A percentile compares a stretch with the other conserved stretches of the same genome.
These are phyloP conservation scores for Verticillium klebahnii DNA, from an alignment of 2,329 filamentous ascomycete species.

Conservation along the genomic window DNA sequence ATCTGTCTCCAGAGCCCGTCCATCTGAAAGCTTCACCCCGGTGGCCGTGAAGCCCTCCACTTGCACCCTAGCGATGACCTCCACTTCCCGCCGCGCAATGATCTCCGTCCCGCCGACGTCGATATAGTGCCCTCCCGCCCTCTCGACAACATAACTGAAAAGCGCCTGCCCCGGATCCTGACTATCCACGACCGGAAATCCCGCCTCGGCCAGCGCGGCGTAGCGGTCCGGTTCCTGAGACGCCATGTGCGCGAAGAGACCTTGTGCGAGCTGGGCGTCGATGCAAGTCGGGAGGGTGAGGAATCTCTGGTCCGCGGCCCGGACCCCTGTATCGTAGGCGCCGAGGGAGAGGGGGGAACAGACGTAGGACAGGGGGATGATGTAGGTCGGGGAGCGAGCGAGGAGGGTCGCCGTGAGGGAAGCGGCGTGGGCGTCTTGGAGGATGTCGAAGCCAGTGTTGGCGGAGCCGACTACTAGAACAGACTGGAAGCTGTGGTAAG, in stretches of 20 bases:
- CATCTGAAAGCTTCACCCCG: constrained; percentile 23
- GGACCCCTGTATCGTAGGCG: constrained; percentile 19
- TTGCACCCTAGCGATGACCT: constrained; percentile 19
- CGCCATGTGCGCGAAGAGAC: constrained; percentile 18
- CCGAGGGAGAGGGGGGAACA: constrained; percentile 19
- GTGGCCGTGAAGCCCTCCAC: constrained; percentile 19
- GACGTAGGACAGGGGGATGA: constrained; percentile 26
- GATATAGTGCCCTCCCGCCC: constrained; percentile 26
- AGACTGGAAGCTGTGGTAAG: constrained; percentile 7
- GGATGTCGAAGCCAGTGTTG: constrained; percentile 36
- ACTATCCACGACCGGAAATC: constrained; percentile 31
- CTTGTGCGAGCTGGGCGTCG: constrained; percentile 14
- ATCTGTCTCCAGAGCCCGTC: constrained; percentile 21
- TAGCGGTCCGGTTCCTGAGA: constrained; percentile 28
- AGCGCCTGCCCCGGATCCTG: constrained; percentile 10
- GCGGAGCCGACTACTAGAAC: constrained; percentile 31
- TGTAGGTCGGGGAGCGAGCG: constrained; percentile 27
- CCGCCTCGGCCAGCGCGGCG: constrained; percentile 21
- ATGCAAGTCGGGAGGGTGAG: constrained; percentile 14
- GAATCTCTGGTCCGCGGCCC: constrained; percentile 15
- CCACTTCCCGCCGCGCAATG: constrained; percentile 20
- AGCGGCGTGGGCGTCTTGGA: constrained; percentile 25
- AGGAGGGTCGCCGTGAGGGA: constrained; percentile 28
- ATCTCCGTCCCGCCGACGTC: constrained; percentile 23
- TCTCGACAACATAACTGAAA: constrained; percentile 18